A percentile compares a stretch with the other conserved stretches of the same genome.
phyloP scores from a whole-genome alignment of 108 stramenopile species.

The Aurantiochytrium sp. region DNA sequence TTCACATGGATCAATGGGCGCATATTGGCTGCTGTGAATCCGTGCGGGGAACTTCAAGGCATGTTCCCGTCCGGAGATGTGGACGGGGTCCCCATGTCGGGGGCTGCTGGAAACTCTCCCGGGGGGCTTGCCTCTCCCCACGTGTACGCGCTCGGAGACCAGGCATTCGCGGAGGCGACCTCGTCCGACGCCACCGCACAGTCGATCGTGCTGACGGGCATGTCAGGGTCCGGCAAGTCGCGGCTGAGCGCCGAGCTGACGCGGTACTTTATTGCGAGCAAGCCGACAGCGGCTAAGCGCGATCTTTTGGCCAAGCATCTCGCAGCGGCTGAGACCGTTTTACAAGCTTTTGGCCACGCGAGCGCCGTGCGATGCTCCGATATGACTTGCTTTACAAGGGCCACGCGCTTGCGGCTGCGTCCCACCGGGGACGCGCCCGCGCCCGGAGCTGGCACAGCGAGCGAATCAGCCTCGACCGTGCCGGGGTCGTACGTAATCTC shows the following conservation, averaged over 20 bases:
- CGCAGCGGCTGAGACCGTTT: neutral
- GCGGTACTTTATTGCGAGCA: neutral
- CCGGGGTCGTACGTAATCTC: neutral
- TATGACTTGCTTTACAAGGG: neutral
- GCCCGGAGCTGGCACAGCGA: too few species aligned
- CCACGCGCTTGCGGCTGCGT: neutral
- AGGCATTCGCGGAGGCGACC: neutral
- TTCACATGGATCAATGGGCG: neutral
- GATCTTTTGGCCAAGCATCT: neutral
- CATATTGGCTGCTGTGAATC: neutral
- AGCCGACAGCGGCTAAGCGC: neutral
- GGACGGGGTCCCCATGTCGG: too few species aligned
- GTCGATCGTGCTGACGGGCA: neutral
- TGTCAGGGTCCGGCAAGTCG: conserved; percentile 12
- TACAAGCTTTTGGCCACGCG: neutral
- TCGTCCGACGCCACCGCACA: neutral
- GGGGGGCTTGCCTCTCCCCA: neutral
- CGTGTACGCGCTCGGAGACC: neutral
- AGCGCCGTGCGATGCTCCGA: neutral
- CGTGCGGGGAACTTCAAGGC: neutral
- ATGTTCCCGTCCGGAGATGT: neutral
- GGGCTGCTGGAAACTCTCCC: neutral
- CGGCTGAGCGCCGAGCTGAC: neutral
- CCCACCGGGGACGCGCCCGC: too few species aligned
- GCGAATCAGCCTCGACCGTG: too few species aligned